These are phyloP conservation scores for Periconia digitata DNA, from an alignment of 2,329 filamentous ascomycete species.

Conservation along the genomic window DNA sequence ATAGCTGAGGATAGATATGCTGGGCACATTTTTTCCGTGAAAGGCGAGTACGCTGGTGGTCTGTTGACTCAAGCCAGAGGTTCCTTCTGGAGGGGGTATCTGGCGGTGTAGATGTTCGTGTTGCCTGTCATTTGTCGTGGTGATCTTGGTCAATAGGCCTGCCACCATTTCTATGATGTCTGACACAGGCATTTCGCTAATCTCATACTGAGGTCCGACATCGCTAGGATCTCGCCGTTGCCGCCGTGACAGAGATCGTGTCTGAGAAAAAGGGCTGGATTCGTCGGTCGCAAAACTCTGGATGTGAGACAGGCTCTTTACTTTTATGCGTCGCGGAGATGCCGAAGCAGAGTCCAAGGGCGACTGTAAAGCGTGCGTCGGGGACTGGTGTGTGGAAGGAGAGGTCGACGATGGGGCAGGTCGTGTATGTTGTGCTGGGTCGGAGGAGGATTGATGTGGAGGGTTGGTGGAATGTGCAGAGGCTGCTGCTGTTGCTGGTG, in stretches of 20 bases:
- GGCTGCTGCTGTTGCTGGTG: slow-evolving; percentile 22
- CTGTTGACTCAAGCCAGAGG: slow-evolving; percentile 62
- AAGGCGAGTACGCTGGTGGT: slow-evolving; percentile 84
- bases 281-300: slow-evolving; percentile 84
- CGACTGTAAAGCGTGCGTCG: slow-evolving; percentile 28
- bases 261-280: slow-evolving; percentile 59
- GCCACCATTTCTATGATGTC: slow-evolving; percentile 99
- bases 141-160: slow-evolving; percentile 93
- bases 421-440: slow-evolving; percentile 29
- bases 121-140: slow-evolving; percentile 90
- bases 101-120: slow-evolving; percentile 86
- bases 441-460: slow-evolving; percentile 26
- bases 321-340: slow-evolving; percentile 68
- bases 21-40: slow-evolving; percentile 96
- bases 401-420: slow-evolving; percentile 26
- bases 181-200: slow-evolving; percentile 94
- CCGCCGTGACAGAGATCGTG: slow-evolving; percentile 42
- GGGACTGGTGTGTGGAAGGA: slow-evolving; percentile 30
- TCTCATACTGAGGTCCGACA: slow-evolving; percentile 73
- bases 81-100: slow-evolving; percentile 62
- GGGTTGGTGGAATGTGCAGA: slow-evolving; percentile 27
- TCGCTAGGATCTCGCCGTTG: slow-evolving; percentile 52
- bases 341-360: slow-evolving; percentile 32
- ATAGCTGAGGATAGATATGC: slow-evolving; percentile 95
- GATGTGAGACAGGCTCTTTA: slow-evolving; percentile 88